Evolutionary conservation across 2,329 filamentous ascomycete species (phyloP).

Genomic region (Exophiala oligosperma): DNA sequence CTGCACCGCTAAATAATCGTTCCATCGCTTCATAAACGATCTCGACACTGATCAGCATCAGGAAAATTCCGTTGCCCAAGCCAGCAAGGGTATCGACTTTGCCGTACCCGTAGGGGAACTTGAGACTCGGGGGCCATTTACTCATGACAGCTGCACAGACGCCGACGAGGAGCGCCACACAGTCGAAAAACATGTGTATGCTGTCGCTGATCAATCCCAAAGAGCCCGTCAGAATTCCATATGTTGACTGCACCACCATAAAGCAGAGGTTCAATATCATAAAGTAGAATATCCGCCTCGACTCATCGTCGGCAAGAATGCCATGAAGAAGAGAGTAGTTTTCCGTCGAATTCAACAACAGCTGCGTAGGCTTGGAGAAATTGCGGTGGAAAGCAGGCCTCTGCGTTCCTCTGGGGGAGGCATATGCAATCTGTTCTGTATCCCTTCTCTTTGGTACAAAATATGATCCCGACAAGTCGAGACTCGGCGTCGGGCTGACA

Average conservation of each 20-base stretch:
- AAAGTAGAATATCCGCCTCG: conserved; percentile 93
- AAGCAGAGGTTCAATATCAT: conserved; percentile 94
- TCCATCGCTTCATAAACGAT: conserved; percentile 95
- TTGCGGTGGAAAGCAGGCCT: conserved; percentile 30
- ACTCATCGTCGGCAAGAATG: conserved; percentile 87
- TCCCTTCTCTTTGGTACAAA: conserved; percentile 23
- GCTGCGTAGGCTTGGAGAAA: conserved; percentile 60
- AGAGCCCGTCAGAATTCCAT: conserved; percentile 90
- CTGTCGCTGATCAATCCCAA: conserved; percentile 94
- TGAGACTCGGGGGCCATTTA: conserved; percentile 88
- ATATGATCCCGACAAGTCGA: conserved; percentile 10
- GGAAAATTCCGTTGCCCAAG: conserved; percentile 92
- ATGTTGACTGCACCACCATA: conserved; percentile 92
- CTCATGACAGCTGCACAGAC: conserved; percentile 90
- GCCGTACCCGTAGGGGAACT: conserved; percentile 83
- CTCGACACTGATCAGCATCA: conserved; percentile 95
- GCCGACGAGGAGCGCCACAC: conserved; percentile 85
- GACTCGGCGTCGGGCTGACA: conserved; percentile 15
- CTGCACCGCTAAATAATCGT: conserved; percentile 76
- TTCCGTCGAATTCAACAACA: conserved; percentile 69
- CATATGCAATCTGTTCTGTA: conserved; percentile 15
- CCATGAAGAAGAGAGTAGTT: conserved; percentile 78
- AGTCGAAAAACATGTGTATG: conserved; percentile 99
- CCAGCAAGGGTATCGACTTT: conserved; percentile 96
- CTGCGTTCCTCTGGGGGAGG: conserved; percentile 5